phyloP scores from a whole-genome alignment of 2,329 filamentous ascomycete genomes.

The Ophiostoma ips region DNA sequence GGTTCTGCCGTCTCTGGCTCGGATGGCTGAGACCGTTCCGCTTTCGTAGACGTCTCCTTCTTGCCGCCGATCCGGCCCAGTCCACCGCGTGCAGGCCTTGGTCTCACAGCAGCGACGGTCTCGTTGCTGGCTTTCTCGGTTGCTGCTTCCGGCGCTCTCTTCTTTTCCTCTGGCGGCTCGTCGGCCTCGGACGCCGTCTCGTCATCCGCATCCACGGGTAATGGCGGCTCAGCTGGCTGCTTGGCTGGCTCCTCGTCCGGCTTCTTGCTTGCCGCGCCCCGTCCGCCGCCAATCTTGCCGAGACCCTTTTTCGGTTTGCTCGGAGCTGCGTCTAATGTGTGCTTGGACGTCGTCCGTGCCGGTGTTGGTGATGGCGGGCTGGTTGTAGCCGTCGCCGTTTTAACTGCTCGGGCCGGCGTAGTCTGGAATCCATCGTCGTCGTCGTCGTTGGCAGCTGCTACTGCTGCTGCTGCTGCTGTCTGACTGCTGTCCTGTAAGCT shows the following conservation, averaged over 20 bases:
- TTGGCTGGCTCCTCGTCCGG: not conserved
- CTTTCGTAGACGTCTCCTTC: not conserved
- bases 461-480: not conserved
- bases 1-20: not conserved
- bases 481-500: not conserved
- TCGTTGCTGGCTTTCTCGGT: not conserved
- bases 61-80: constrained; percentile 29
- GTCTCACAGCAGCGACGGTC: not conserved
- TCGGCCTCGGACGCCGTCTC: constrained; percentile 27
- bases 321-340: not conserved
- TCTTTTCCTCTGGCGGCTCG: not conserved
- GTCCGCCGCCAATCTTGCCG: constrained; percentile 7
- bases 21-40: not conserved
- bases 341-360: not conserved
- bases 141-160: too few relatives aligned
- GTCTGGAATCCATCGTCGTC: constrained; percentile 1
- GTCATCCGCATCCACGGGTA: constrained; percentile 7
- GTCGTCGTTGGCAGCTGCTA: too few relatives aligned
- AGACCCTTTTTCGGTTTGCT: not conserved
- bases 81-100: constrained; percentile 16
- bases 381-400: not conserved
- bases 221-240: constrained; percentile 27
- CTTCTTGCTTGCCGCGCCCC: constrained; percentile 21
- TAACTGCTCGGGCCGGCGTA: not conserved
- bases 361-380: too few relatives aligned